phyloP scores from a whole-genome alignment of 768 basidiomycete species.

The Suillus plorans region DNA sequence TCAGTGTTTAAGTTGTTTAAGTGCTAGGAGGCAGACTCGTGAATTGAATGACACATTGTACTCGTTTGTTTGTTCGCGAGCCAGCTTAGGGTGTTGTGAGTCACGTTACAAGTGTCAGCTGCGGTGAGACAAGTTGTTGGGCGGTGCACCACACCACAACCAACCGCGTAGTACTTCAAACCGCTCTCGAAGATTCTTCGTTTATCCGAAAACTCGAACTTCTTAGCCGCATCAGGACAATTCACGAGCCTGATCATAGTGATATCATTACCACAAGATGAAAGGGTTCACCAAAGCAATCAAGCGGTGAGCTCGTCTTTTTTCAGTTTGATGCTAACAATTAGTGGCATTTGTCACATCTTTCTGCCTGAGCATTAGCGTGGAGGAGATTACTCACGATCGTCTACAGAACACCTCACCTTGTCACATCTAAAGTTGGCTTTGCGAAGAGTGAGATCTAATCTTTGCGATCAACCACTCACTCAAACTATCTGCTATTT shows the following conservation, averaged over 20 bases:
- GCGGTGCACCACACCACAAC: background rate
- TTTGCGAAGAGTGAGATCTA: constrained; percentile 77
- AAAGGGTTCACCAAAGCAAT: constrained; percentile 83
- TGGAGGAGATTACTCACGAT: constrained; percentile 4
- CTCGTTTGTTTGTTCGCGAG: background rate
- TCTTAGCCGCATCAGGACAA: background rate
- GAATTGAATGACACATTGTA: background rate
- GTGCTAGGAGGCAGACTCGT: background rate
- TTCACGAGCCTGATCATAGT: background rate
- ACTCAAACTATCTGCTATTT: constrained; percentile 4
- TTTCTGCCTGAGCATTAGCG: background rate
- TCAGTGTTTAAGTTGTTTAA: background rate
- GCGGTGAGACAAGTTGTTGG: background rate
- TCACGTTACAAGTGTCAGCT: background rate
- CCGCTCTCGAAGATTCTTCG: background rate
- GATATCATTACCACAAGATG: constrained; percentile 44
- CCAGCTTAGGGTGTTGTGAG: background rate
- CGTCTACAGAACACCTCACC: constrained; percentile 76
- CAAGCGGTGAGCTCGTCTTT: constrained; percentile 51
- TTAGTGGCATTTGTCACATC: background rate
- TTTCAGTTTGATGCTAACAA: background rate
- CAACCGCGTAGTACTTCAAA: background rate
- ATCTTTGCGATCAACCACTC: background rate
- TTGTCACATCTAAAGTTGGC: constrained; percentile 84
- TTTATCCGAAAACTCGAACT: background rate